phyloP scores from a whole-genome alignment of 2,329 filamentous ascomycete genomes.

The Talaromyces sp. region DNA sequence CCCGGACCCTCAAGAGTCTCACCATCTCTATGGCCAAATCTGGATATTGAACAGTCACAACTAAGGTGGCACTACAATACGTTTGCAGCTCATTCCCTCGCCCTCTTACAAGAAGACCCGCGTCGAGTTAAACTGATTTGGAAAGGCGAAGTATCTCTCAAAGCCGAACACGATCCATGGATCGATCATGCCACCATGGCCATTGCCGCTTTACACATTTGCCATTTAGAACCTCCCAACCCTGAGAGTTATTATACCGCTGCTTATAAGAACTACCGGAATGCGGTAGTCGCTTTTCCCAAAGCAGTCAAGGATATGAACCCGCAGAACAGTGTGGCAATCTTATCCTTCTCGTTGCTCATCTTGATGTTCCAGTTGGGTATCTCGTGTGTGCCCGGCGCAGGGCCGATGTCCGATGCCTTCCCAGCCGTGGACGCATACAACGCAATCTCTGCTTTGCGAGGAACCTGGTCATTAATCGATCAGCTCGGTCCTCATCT shows the following conservation, averaged over 20 bases:
- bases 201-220: conserved; percentile 16
- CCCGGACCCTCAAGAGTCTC: not conserved
- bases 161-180: conserved; percentile 12
- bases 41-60: conserved; percentile 12
- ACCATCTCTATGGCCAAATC: conserved; percentile 13
- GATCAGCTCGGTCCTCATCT: conserved; percentile 17
- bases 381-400: conserved; percentile 17
- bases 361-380: conserved; percentile 18
- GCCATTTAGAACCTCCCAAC: conserved; percentile 14
- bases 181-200: conserved; percentile 15
- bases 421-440: conserved; percentile 15
- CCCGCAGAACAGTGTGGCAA: conserved; percentile 14
- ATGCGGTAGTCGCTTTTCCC: conserved; percentile 15
- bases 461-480: conserved; percentile 17
- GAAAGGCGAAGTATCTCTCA: conserved; percentile 16
- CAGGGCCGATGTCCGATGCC: conserved; percentile 14
- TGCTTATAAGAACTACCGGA: conserved; percentile 17
- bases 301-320: conserved; percentile 16
- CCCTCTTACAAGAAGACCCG: conserved; percentile 16
- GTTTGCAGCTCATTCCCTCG: conserved; percentile 3
- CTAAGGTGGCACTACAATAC: conserved; percentile 18
- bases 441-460: conserved; percentile 15
- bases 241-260: conserved; percentile 16
- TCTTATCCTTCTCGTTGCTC: conserved; percentile 15
- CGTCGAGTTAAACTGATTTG: conserved; percentile 14